Evolutionary conservation across 2,329 filamentous ascomycete genomes (phyloP).

Genomic region (Colletotrichum sp.): DNA sequence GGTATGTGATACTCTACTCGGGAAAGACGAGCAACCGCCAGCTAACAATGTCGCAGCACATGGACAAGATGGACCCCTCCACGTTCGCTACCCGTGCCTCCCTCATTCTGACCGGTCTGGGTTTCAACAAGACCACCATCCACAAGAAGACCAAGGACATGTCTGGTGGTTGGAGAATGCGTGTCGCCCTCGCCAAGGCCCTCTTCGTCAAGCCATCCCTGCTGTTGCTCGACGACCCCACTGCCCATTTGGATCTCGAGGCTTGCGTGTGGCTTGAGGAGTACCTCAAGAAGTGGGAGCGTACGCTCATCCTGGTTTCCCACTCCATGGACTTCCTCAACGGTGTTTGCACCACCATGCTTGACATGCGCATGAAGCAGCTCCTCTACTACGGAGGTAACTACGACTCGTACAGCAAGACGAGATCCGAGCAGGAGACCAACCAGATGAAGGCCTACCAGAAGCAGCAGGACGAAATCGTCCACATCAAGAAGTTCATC

Average conservation of each 20-base stretch:
- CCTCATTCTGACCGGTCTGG: slow-evolving; percentile 96
- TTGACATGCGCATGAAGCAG: slow-evolving; percentile 91
- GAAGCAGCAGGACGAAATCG: slow-evolving; percentile 99
- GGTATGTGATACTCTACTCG: slow-evolving; percentile 58
- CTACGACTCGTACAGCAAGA: slow-evolving; percentile 99
- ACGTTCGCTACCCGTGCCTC: slow-evolving; percentile 96
- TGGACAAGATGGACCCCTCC: slow-evolving; percentile 98
- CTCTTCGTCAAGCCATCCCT: slow-evolving; percentile 98
- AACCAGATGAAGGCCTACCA: slow-evolving; percentile 99
- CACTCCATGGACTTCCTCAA: slow-evolving; percentile 99
- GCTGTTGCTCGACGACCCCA: slow-evolving; percentile 95
- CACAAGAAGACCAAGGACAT: slow-evolving; percentile 99
- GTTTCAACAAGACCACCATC: slow-evolving; percentile 98
- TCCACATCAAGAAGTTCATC: slow-evolving; percentile 99
- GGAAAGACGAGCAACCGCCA: background rate
- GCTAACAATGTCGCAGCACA: slow-evolving; percentile 66
- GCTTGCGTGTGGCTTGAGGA: slow-evolving; percentile 99
- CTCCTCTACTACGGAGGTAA: slow-evolving; percentile 99
- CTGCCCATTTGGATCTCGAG: slow-evolving; percentile 98
- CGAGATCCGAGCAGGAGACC: slow-evolving; percentile 88
- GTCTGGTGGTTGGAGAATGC: slow-evolving; percentile 99
- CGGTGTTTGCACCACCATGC: slow-evolving; percentile 97
- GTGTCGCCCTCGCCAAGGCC: slow-evolving; percentile 95
- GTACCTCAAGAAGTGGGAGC: slow-evolving; percentile 99
- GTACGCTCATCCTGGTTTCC: slow-evolving; percentile 93